Conservation (phyloP, 352 stramenopile genomes). For the Pythium biforme region DNA sequence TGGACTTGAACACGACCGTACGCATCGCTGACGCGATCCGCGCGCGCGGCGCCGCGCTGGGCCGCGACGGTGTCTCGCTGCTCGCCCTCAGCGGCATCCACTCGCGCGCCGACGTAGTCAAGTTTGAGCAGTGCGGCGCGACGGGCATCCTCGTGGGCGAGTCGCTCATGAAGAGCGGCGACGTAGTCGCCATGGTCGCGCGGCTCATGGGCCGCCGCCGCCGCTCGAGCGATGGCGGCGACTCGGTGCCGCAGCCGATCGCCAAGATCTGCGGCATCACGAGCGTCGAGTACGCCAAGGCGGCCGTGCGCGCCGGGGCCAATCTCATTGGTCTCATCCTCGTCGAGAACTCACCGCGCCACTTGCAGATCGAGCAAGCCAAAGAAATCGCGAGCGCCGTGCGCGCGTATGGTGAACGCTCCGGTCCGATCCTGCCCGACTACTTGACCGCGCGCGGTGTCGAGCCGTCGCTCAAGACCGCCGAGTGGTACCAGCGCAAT, state of each 20-base stretch:
- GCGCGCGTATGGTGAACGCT: conserved; percentile 93
- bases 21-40: conserved; percentile 86
- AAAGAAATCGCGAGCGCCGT: conserved; percentile 91
- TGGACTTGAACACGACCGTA: conserved; percentile 95
- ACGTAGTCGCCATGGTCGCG: conserved; percentile 88
- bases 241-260: conserved; percentile 45
- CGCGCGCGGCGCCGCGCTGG: conserved; percentile 63
- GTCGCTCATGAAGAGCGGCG: conserved; percentile 95
- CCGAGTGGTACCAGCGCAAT: conserved; percentile 84
- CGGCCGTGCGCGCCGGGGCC: conserved; percentile 88
- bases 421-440: conserved; percentile 51
- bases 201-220: conserved; percentile 48
- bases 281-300: conserved; percentile 90
- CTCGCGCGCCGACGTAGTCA: conserved; percentile 89
- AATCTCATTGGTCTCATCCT: conserved; percentile 98
- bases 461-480: conserved; percentile 25
- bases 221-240: conserved; percentile 31
- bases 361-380: conserved; percentile 78
- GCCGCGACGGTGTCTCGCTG: conserved; percentile 77
- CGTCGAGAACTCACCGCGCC: conserved; percentile 90
- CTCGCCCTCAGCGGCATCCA: conserved; percentile 97
- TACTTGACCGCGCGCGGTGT: conserved; percentile 37
- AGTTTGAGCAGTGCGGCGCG: conserved; percentile 89
- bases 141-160: conserved; percentile 95
- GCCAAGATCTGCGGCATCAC: conserved; percentile 97